phyloP scores from a whole-genome alignment of 2,329 filamentous ascomycete species.

The Fusarium protoensiforme region DNA sequence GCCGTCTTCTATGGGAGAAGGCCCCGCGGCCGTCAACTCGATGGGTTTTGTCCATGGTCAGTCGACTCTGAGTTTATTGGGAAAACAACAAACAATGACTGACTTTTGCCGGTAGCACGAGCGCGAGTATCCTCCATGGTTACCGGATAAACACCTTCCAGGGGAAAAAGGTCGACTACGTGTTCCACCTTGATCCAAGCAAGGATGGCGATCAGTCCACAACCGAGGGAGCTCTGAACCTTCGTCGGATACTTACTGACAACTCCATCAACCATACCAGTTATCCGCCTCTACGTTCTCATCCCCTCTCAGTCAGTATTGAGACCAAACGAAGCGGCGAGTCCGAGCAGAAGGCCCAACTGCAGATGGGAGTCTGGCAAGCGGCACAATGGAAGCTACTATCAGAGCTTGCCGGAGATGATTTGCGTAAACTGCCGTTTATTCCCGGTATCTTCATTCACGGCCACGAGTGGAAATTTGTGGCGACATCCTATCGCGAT shows the following conservation, averaged over 20 bases:
- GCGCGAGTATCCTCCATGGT: neutral
- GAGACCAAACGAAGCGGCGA: neutral
- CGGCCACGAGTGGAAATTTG: neutral
- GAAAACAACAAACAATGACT: neutral
- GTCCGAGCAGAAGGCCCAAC: neutral
- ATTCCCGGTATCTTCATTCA: neutral
- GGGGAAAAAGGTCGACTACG: conserved; percentile 3
- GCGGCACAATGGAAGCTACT: conserved; percentile 6
- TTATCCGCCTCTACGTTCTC: neutral
- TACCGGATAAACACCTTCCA: neutral
- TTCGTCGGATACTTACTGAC: neutral
- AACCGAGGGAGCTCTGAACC: neutral
- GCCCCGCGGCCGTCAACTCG: neutral
- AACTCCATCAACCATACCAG: conserved; percentile 1
- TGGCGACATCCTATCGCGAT: neutral
- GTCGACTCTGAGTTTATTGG: neutral
- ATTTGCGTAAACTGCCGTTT: neutral
- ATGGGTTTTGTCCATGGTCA: conserved; percentile 1
- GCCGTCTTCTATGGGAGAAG: neutral
- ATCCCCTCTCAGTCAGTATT: conserved; percentile 5
- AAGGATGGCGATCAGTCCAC: neutral
- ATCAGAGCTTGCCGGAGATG: neutral
- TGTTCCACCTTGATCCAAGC: neutral
- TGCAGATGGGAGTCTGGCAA: conserved; percentile 14
- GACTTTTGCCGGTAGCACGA: neutral